Base-by-base conservation (phyloP, 306 rosid species). In the Medicago arabica region DNA sequence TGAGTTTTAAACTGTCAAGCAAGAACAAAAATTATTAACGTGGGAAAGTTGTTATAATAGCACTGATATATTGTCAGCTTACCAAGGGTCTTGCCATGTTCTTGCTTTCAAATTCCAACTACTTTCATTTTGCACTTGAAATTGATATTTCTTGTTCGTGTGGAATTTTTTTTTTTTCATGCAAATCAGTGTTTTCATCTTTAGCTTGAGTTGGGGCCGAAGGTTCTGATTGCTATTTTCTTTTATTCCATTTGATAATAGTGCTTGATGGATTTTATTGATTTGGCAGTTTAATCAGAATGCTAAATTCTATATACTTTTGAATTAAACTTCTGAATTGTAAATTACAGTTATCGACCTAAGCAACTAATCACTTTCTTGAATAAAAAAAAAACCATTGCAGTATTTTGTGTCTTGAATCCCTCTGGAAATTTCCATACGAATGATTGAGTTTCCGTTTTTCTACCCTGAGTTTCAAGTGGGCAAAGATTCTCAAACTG, bases 1-100 rank as follows among this genome's bases (percentile, higher is more conserved):
- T 21, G 12, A 44, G 19, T 39, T 51, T 46, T 60, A 71, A 66
- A 16, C 31, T 82, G 60, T 49, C 50, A 57, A 43, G 36, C 57
- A 38, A 47, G 57, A 21, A 71, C 41, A 46, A 9, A 13, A 60
- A 11, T 39, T 46, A 49, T 36, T 59, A 61, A 71, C 58, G 40
- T 31, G 49, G 7, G 78, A 13, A 61, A 73, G 50, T 36, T 50
- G 5, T 36, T 36, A 50, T 38, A 11, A 0, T 7, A 41, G n/a
- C 9, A 46, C n/a, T 16, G 21, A 54, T 66, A 23, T 40, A 43
- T 4, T 54, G 75, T 67, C 49, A 16, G 4, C 59, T 10, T 39
- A n/a, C 23, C 59, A 18, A n/a, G 55, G 34, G 6, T 76, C 1
- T 49, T 47, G 13, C 5, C 55, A 38, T 38, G 11, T 8, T 31